Evolutionary conservation across 2,329 filamentous ascomycete genomes (phyloP).

Genomic region (Sclerotinia glacialis): DNA sequence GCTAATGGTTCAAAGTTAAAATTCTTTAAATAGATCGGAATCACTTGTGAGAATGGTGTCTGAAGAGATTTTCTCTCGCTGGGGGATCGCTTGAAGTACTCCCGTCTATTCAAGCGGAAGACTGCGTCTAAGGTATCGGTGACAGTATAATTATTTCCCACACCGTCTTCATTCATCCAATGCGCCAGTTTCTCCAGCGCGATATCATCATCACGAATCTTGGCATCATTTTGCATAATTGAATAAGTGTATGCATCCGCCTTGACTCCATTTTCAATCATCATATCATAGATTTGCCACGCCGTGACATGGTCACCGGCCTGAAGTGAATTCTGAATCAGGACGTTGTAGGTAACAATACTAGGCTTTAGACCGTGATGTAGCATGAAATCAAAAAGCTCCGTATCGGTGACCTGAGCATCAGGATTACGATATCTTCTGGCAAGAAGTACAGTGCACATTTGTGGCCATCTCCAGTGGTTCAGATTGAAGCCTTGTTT

Average conservation of each 20-base stretch:
- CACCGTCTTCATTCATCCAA: slow-evolving; percentile 48
- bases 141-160: slow-evolving; percentile 49
- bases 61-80: slow-evolving; percentile 14
- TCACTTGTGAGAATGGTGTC: slow-evolving; percentile 36
- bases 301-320: slow-evolving; percentile 61
- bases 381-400: slow-evolving; percentile 56
- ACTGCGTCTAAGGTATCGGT: slow-evolving; percentile 48
- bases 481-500: slow-evolving; percentile 47
- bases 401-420: slow-evolving; percentile 49
- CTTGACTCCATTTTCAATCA: slow-evolving; percentile 56
- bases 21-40: slow-evolving; percentile 37
- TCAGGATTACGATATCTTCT: slow-evolving; percentile 38
- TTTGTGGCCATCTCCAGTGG: slow-evolving; percentile 47
- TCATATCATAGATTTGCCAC: slow-evolving; percentile 61
- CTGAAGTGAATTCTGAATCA: slow-evolving; percentile 69
- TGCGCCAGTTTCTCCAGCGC: slow-evolving; percentile 55
- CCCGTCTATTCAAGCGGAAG: slow-evolving; percentile 7
- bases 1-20: slow-evolving; percentile 37
- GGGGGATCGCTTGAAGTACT: slow-evolving; percentile 2
- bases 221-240: slow-evolving; percentile 69
- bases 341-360: slow-evolving; percentile 59
- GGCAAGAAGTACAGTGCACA: slow-evolving; percentile 59
- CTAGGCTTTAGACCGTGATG: slow-evolving; percentile 62
- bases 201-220: slow-evolving; percentile 42
- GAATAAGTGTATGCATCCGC: slow-evolving; percentile 67